Evolutionary conservation across 129 eudicot species (phyloP), one percentile per base, ranked within the genome.

Genomic region (Dittrichia graveolens): DNA sequence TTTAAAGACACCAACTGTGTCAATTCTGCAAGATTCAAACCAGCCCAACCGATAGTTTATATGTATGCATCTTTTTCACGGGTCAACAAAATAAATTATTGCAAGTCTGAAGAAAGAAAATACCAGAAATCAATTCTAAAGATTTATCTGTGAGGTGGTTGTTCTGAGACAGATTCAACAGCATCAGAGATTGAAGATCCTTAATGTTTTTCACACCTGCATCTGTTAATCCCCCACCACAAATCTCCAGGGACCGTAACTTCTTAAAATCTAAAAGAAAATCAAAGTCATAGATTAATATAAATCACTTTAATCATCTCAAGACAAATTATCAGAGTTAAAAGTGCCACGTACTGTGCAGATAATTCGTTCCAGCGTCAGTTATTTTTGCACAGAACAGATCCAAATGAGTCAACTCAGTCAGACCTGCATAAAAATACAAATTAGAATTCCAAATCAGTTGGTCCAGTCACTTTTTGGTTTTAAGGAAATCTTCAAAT

Each of bases 141-240:
- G 94, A 82, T 85, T 74, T 88, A 79, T 95, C 96, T 0, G 96
- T 86, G 40, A 95, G 69, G 83, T 83, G 90, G 81, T 65, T 46
- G 84, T 95, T 95, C 75, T 95, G 99, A 42, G 99, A 95, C 40
- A 95, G 83, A 70, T 95, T 95, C 74, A 95, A 65, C 45, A 88
- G 86, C 46, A 91, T 86, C 75, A 95, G 65, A 34, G 88, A 88
- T 12, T 82, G 64, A 61, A 95, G 91, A 78, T 95, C 89, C 72
- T 95, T 91, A 37, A 95, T 90, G 77, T 95, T 95, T 70, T 91
- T 95, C 78, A 95, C 99, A 72, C 99, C 99, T 7, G 81, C 85
- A 82, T 95, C 99, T 7, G 97, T 90, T 72, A 95, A 64, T 42
- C 94, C 94, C 9, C 99, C 97, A 5, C 99, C 91, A 67, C 99